These are phyloP conservation scores for Sanghuangporus weigelae DNA, from an alignment of 1,284 basidiomycete species.

Conservation along the genomic window DNA sequence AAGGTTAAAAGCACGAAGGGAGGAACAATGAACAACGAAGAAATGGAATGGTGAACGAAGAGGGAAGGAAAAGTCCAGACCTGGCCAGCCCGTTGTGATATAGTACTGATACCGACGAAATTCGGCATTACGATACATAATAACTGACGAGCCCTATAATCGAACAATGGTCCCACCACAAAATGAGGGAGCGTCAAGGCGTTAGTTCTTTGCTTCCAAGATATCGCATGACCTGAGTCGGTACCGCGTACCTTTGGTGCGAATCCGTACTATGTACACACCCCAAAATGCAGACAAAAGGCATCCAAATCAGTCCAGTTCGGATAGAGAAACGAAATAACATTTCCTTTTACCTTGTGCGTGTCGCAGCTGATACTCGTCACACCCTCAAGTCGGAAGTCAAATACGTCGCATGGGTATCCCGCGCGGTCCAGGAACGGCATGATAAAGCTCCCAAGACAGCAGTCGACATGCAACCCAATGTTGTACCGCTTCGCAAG, in stretches of 20 bases:
- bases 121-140: constrained; percentile 82
- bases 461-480: constrained; percentile 92
- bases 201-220: not conserved
- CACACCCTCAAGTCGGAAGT: constrained; percentile 87
- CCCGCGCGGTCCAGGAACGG: constrained; percentile 74
- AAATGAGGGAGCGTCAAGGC: not conserved
- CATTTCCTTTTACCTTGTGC: constrained; percentile 60
- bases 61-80: constrained; percentile 29
- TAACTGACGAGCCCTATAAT: constrained; percentile 79
- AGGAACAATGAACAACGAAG: not conserved
- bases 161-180: not conserved
- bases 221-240: not conserved
- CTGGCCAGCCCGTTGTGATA: constrained; percentile 75
- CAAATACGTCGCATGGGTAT: constrained; percentile 55
- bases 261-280: constrained; percentile 61
- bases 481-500: constrained; percentile 77
- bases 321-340: not conserved
- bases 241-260: constrained; percentile 61
- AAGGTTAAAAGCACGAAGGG: not conserved
- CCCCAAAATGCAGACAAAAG: not conserved
- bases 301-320: not conserved
- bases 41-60: constrained; percentile 2
- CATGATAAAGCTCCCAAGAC: constrained; percentile 88
- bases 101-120: constrained; percentile 83
- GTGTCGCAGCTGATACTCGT: constrained; percentile 91